Conservation (phyloP, 75 land plant genomes). For the Pseudotsuga menziesii region DNA sequence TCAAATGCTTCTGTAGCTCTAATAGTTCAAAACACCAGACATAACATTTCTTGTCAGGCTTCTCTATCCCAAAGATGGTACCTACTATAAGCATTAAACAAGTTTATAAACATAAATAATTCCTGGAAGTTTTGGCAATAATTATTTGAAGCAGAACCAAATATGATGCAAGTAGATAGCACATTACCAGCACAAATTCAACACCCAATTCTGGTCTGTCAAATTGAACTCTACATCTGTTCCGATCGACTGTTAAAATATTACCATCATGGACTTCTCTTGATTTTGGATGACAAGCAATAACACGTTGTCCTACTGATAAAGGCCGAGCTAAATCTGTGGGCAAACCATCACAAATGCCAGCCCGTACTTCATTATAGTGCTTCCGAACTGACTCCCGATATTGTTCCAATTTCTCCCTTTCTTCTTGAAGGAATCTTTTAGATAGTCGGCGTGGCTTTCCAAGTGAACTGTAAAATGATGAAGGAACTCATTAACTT, state of each 20-base stretch:
- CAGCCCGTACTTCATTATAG: slow-evolving; percentile 34
- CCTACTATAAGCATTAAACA: too few relatives aligned
- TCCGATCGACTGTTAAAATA: slow-evolving; percentile 39
- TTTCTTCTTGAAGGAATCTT: slow-evolving; percentile 40
- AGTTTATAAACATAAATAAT: too few relatives aligned
- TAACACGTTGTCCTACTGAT: slow-evolving; percentile 46
- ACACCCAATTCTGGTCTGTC: slow-evolving; percentile 46
- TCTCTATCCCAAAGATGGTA: too few relatives aligned
- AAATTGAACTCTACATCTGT: slow-evolving; percentile 45
- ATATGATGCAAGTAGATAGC: too few relatives aligned
- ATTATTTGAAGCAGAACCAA: too few relatives aligned
- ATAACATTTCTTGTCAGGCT: too few relatives aligned
- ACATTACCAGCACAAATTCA: slow-evolving; percentile 36
- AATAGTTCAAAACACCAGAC: too few relatives aligned
- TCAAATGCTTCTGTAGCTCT: too few relatives aligned
- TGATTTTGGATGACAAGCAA: slow-evolving; percentile 49
- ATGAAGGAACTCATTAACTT: background rate
- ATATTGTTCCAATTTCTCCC: slow-evolving; percentile 36
- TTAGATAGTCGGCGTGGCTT: slow-evolving; percentile 44
- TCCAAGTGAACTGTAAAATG: slow-evolving; percentile 38
- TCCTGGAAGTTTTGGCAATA: too few relatives aligned
- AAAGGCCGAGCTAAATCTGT: slow-evolving; percentile 45
- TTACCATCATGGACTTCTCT: slow-evolving; percentile 38
- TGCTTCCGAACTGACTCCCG: slow-evolving; percentile 40
- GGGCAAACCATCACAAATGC: slow-evolving; percentile 31